Evolutionary conservation across 495 filamentous ascomycete genomes (phyloP).

Genomic region (Immersiella caudata): DNA sequence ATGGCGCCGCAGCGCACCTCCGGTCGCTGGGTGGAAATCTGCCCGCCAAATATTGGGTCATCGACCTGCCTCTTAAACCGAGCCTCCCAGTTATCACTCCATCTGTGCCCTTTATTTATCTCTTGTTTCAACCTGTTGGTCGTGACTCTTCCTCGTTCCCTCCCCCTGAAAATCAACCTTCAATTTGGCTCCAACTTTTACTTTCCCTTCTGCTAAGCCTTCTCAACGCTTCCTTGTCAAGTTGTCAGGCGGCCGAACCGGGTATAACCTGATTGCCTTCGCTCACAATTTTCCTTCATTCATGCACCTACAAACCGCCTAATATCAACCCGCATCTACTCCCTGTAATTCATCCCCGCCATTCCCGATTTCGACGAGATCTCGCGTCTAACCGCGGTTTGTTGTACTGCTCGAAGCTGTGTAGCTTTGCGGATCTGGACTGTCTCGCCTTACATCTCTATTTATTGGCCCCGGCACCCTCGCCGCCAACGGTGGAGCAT

Average conservation of each 20-base stretch:
- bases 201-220: too few species aligned
- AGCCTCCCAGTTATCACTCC: neutral
- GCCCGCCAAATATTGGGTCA: neutral
- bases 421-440: neutral
- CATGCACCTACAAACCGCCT: conserved; percentile 2
- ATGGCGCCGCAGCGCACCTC: neutral
- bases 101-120: neutral
- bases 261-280: neutral
- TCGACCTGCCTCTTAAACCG: neutral
- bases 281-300: neutral
- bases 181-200: too few species aligned
- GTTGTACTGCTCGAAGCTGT: neutral
- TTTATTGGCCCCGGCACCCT: neutral
- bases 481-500: conserved; percentile 32
- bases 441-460: neutral
- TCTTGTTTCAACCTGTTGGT: neutral
- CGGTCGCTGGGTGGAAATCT: neutral
- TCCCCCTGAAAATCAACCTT: too few species aligned
- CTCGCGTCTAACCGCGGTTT: neutral
- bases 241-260: neutral
- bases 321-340: conserved; percentile 11
- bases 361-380: neutral
- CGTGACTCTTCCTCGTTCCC: neutral
- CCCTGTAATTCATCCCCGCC: neutral
- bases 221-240: neutral